phyloP scores from a whole-genome alignment of 345 rosid species.

The Salix caprea region DNA sequence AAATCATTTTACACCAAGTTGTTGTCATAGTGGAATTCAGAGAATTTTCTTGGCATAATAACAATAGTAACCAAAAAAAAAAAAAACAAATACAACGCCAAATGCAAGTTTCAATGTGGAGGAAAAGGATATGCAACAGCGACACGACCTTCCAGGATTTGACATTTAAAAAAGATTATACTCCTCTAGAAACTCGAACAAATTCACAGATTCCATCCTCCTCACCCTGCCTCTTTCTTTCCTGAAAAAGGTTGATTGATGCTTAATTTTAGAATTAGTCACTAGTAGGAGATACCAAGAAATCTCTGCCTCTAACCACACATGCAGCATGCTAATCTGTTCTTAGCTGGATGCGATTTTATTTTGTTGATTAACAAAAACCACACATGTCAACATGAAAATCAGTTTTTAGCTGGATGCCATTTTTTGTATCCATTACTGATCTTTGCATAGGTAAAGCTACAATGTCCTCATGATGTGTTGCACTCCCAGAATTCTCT shows the following conservation, averaged over 20 bases:
- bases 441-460: conserved; percentile 2
- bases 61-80: background rate
- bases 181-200: conserved; percentile 44
- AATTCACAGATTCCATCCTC: conserved; percentile 45
- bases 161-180: conserved; percentile 36
- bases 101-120: conserved; percentile 37
- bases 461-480: conserved; percentile 2
- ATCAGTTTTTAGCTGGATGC: too few species aligned
- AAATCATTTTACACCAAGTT: conserved; percentile 22
- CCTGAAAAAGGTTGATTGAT: conserved; percentile 29
- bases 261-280: conserved; percentile 20
- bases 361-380: background rate
- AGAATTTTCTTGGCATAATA: conserved; percentile 29
- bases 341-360: conserved; percentile 11
- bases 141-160: conserved; percentile 41
- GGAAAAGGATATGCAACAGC: conserved; percentile 40
- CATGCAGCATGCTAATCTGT: conserved; percentile 3
- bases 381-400: too few species aligned
- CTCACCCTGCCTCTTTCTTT: conserved; percentile 14
- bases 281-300: conserved; percentile 11
- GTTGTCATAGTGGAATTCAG: conserved; percentile 42
- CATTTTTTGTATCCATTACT: too few species aligned
- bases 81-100: conserved; percentile 15
- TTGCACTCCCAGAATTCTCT: background rate
- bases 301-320: conserved; percentile 9